Percentiles rank a stretch among this genome's conserved stretches.
Conservation (phyloP, 768 basidiomycete species). For the Pilatotrama ljubarskyi region DNA sequence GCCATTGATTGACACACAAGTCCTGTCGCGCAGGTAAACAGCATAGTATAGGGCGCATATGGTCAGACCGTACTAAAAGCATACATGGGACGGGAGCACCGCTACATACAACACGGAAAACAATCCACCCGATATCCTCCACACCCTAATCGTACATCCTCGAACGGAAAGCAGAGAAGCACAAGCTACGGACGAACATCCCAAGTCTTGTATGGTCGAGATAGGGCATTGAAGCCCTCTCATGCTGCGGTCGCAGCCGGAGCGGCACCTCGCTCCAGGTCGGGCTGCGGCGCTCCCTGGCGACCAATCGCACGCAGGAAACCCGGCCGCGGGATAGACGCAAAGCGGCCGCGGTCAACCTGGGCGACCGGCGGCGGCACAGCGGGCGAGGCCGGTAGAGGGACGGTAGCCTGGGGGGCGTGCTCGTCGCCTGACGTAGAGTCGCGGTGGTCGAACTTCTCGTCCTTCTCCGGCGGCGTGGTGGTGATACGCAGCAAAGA, state of each 20-base stretch:
- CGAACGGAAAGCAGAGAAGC: neutral
- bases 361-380: conserved; percentile 15
- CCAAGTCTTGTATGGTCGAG: no score
- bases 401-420: conserved; percentile 8
- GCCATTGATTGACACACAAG: neutral
- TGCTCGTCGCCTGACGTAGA: conserved; percentile 23
- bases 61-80: neutral
- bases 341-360: conserved; percentile 23
- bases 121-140: neutral
- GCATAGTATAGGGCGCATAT: neutral
- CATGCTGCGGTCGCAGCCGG: conserved; percentile 17
- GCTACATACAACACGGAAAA: neutral
- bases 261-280: conserved; percentile 29
- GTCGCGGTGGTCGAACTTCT: conserved; percentile 26
- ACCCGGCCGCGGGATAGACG: conserved; percentile 20
- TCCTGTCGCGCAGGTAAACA: no score
- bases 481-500: conserved; percentile 84
- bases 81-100: neutral
- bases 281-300: conserved; percentile 22
- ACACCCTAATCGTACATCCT: conserved; percentile 1
- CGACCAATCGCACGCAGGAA: conserved; percentile 27
- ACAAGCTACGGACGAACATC: no score
- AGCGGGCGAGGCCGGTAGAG: conserved; percentile 1
- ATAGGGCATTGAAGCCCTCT: neutral
- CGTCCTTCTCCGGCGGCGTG: conserved; percentile 49